Conservation (phyloP, 1,139 yeast species). For the Pichia terricola region DNA sequence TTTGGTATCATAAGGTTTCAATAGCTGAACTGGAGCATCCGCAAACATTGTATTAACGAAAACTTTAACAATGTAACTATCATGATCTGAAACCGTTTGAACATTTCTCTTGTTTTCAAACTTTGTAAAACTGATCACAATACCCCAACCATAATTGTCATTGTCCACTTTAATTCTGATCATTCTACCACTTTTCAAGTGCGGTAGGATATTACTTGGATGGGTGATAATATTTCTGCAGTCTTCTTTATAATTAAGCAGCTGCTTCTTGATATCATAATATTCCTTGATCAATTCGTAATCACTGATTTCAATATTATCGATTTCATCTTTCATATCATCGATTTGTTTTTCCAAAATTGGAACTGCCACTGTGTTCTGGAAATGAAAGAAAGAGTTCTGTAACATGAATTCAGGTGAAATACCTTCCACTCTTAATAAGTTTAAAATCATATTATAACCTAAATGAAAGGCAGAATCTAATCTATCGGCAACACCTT, state of each 20-base stretch:
- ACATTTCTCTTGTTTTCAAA: slow-evolving; percentile 35
- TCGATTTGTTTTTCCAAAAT: slow-evolving; percentile 57
- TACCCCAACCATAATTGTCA: slow-evolving; percentile 89
- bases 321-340: slow-evolving; percentile 40
- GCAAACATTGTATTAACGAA: slow-evolving; percentile 70
- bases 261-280: slow-evolving; percentile 68
- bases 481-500: slow-evolving; percentile 87
- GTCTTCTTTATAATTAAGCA: slow-evolving; percentile 64
- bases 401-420: slow-evolving; percentile 97
- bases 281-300: slow-evolving; percentile 69
- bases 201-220: slow-evolving; percentile 78
- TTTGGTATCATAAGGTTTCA: slow-evolving; percentile 63
- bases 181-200: slow-evolving; percentile 82
- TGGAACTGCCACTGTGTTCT: slow-evolving; percentile 86
- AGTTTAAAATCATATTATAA: slow-evolving; percentile 91
- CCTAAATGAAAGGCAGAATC: slow-evolving; percentile 90
- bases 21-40: slow-evolving; percentile 65
- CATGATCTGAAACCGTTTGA: slow-evolving; percentile 61
- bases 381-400: slow-evolving; percentile 90
- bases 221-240: slow-evolving; percentile 80
- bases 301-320: slow-evolving; percentile 53
- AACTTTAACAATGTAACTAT: slow-evolving; percentile 79
- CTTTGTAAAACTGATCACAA: slow-evolving; percentile 68
- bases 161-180: slow-evolving; percentile 49
- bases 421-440: slow-evolving; percentile 95